phyloP scores from a whole-genome alignment of 2,329 filamentous ascomycete genomes.

The Pseudocercospora fuligena region DNA sequence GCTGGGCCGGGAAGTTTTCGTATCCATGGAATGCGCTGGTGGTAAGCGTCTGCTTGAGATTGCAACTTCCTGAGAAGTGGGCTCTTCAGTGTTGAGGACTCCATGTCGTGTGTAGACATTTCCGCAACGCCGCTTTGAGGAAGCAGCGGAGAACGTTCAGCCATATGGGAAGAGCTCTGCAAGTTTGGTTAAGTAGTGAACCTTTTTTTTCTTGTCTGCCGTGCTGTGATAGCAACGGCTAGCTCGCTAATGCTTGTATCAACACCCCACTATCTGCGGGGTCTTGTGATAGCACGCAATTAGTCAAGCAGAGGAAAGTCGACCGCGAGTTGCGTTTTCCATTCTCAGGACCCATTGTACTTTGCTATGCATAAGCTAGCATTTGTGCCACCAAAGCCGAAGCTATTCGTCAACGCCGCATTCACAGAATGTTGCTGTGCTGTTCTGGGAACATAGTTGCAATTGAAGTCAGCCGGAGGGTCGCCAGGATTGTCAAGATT shows the following conservation, averaged over 20 bases:
- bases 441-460: conserved; percentile 80
- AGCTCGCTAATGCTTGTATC: conserved; percentile 3
- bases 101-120: conserved; percentile 11
- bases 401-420: conserved; percentile 89
- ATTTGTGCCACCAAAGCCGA: conserved; percentile 97
- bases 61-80: conserved; percentile 25
- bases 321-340: conserved; percentile 1
- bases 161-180: neutral
- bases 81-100: conserved; percentile 4
- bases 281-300: conserved; percentile 18
- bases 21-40: conserved; percentile 59
- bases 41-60: conserved; percentile 44
- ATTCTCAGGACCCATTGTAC: conserved; percentile 16
- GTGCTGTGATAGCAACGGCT: neutral
- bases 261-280: conserved; percentile 20
- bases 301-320: neutral
- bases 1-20: conserved; percentile 61
- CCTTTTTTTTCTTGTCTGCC: neutral
- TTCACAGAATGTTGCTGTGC: conserved; percentile 73
- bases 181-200: neutral
- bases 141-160: neutral
- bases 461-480: conserved; percentile 68
- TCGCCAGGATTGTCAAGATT: conserved; percentile 71
- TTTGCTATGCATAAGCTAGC: conserved; percentile 80
- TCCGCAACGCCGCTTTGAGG: neutral